phyloP scores from a whole-genome alignment of 495 filamentous ascomycete species.

The Letharia lupina region DNA sequence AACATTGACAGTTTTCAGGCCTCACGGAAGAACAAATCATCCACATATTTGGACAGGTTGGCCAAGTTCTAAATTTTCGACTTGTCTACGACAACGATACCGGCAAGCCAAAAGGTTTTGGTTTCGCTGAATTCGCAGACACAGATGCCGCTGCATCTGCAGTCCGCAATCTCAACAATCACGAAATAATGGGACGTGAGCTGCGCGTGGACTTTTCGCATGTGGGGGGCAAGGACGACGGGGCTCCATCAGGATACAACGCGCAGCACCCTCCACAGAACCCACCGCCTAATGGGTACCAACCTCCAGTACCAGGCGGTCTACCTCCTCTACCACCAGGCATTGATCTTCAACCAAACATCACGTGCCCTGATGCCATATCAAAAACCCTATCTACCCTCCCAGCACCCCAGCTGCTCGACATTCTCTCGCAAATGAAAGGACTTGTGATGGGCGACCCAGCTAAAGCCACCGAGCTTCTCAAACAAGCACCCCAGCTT shows the following conservation, averaged over 20 bases:
- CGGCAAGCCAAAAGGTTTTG: slow-evolving; percentile 90
- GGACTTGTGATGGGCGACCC: slow-evolving; percentile 72
- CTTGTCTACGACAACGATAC: slow-evolving; percentile 95
- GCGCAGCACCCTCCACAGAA: slow-evolving; percentile 25
- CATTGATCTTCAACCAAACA: slow-evolving; percentile 67
- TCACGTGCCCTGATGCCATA: slow-evolving; percentile 84
- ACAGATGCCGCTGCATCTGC: slow-evolving; percentile 86
- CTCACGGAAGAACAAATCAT: slow-evolving; percentile 91
- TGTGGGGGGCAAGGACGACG: slow-evolving; percentile 71
- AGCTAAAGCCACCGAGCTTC: slow-evolving; percentile 73
- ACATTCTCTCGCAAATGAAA: slow-evolving; percentile 94
- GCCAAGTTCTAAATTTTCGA: slow-evolving; percentile 84
- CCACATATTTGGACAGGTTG: slow-evolving; percentile 79
- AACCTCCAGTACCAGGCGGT: slow-evolving; percentile 26
- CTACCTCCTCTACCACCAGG: slow-evolving; percentile 80
- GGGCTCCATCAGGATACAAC: slow-evolving; percentile 39
- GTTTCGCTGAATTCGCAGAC: slow-evolving; percentile 90
- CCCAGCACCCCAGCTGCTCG: slow-evolving; percentile 80
- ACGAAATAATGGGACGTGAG: slow-evolving; percentile 92
- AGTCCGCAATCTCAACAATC: slow-evolving; percentile 90
- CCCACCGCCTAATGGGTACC: slow-evolving; percentile 25
- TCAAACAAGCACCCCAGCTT: slow-evolving; percentile 84
- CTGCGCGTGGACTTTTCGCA: slow-evolving; percentile 92
- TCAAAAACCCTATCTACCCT: slow-evolving; percentile 79
- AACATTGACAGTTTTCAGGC: slow-evolving; percentile 41